Evolutionary conservation across 2,329 filamentous ascomycete genomes (phyloP), one percentile per base, ranked within the genome.

Genomic region (Aspergillus calidoustus): DNA sequence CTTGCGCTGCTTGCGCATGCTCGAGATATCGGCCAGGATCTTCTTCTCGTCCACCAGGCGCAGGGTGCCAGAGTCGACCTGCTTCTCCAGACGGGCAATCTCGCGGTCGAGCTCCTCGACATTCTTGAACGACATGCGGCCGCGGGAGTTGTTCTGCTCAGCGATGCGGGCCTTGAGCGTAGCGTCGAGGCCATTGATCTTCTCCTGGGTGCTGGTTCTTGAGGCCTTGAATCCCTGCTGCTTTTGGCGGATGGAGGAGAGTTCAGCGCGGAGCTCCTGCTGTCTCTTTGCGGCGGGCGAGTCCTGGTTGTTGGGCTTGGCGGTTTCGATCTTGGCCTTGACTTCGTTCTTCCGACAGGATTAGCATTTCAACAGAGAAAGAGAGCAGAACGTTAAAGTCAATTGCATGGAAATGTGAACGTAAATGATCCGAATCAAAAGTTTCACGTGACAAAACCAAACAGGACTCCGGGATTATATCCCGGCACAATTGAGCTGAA

Each of bases 1-100:
- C 87, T 97, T 98, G 82, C 91, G 91, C 73, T 91, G 86, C 84
- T 96, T 96, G 79, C 91, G 89, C 68, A 98, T 82, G 76, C 82
- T 89, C 53, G 90, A 91, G 71, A 97, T 89, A 72, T 97, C 92
- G 54, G 86, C 82, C 22, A 98, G 84, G 8, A 92, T 89, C 86
- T 97, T 98, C 85, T 92, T 96, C 87, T 98, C 95, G 71, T 99
- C 95, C 11, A 98, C 95, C 55, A 99, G 83, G 82, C 93, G 96
- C 90, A 99, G 93, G 76, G 86, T 90, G 67, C 94, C 94, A 41
- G 88, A 86, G 77, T 96, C 91, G 70, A 98, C 93, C 76, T 94
- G 87, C 79, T 89, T 89, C 68, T 97, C 91, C 57, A 97, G 87
- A 56, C 84, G 84, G 63, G 87, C 85, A 71, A 98, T 95, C 79